Evolutionary conservation across 2,329 filamentous ascomycete species (phyloP), one percentile per base, ranked within the genome.

Genomic region (Aspergillus tamarii): DNA sequence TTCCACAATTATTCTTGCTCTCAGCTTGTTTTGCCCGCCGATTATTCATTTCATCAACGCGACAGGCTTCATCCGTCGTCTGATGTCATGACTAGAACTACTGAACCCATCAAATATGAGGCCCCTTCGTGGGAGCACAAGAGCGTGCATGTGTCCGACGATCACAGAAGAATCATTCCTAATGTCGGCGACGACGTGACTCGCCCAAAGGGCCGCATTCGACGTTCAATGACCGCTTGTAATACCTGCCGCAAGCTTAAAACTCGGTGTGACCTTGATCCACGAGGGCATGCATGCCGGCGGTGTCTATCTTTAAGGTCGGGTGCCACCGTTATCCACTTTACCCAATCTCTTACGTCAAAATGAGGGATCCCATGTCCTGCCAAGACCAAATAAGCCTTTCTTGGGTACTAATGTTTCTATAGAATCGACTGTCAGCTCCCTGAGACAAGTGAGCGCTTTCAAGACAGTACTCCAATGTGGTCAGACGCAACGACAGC

Each of bases 181-280:
- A 69, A 65, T 67, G 61, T 57, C 16, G 66, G 67, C 54, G 69
- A 72, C 28, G 73, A 75, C 30, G 41, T 59, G 58, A 50, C 60
- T 12, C 72, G 74, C 26, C 74, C 74, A 12, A 72, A 74, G 59
- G 73, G 72, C 26, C 74, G 74, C 16, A 76, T 77, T 41, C 73
- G 74, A 50, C 74, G 75, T 32, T 76, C 75, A 11, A 76, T 77
- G 74, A 77, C 74, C 21, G 75, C 75, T 9, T 77, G 75, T 67
- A 73, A 77, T 67, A 77, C 75, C 23, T 77, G 75, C 60, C 74
- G 75, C 62, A 77, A 77, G 69, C 70, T 77, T 57, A 77, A 77
- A 64, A 77, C 75, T 34, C 70, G 75, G n/a, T 77, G 75, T 54
- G 75, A 77, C 60, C 58, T 76, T 39, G 74, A 76, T 65, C 74